Evolutionary conservation across 2,329 filamentous ascomycete species (phyloP).

Genomic region (Monosporascus cannonballus): DNA sequence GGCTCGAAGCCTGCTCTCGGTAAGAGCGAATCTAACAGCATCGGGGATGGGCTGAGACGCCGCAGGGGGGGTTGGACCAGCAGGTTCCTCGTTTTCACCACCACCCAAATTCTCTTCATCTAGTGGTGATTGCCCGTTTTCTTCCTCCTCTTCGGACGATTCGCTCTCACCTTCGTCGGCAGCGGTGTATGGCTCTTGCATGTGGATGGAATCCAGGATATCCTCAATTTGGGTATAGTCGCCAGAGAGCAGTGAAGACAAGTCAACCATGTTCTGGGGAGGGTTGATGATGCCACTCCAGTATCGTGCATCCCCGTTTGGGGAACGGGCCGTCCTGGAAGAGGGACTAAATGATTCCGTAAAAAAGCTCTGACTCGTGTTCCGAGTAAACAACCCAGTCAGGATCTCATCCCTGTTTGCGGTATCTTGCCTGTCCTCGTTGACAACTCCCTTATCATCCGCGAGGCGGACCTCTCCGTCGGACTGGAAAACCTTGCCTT

Average conservation of each 20-base stretch:
- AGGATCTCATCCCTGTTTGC: slow-evolving; percentile 57
- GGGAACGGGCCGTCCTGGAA: slow-evolving; percentile 18
- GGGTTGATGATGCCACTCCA: slow-evolving; percentile 26
- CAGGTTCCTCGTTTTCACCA: slow-evolving; percentile 9
- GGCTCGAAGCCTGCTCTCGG: slow-evolving; percentile 36
- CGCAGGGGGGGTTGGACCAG: slow-evolving; percentile 1
- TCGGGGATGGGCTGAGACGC: slow-evolving; percentile 14
- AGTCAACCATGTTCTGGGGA: slow-evolving; percentile 23
- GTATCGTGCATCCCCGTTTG: slow-evolving; percentile 20
- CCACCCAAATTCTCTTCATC: slow-evolving; percentile 14
- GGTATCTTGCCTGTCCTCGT: slow-evolving; percentile 53
- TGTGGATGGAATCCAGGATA: slow-evolving; percentile 24
- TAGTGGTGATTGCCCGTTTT: slow-evolving; percentile 6
- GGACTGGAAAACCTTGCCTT: slow-evolving; percentile 59
- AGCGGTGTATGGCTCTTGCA: slow-evolving; percentile 11
- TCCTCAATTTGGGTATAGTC: slow-evolving; percentile 24
- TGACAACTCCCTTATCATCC: slow-evolving; percentile 53
- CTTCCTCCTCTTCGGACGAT: slow-evolving; percentile 22
- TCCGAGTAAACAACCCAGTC: slow-evolving; percentile 39
- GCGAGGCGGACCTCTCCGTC: slow-evolving; percentile 61
- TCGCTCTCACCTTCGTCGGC: slow-evolving; percentile 15
- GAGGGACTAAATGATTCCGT: slow-evolving; percentile 25
- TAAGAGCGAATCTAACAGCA: slow-evolving; percentile 25
- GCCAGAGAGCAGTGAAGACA: slow-evolving; percentile 23
- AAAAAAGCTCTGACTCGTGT: slow-evolving; percentile 24